Base-by-base conservation (phyloP, 2,329 filamentous ascomycete genomes). In the Fusarium sp. region DNA sequence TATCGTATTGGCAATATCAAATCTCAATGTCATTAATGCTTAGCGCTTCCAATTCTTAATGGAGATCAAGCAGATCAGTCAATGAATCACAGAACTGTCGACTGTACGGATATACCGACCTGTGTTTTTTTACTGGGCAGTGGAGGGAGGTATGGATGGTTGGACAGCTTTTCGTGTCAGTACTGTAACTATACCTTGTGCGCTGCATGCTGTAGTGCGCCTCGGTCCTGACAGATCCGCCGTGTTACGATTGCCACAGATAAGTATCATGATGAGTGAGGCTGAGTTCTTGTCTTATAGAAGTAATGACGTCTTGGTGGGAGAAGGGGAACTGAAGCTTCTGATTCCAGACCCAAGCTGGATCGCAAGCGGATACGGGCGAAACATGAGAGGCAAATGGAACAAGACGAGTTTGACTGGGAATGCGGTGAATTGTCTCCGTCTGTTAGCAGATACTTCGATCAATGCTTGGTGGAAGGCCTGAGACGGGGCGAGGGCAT, bases 361-460 rank as follows among this genome's bases (percentile, higher is more conserved):
- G 51, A 69, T 62, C 39, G 31, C 43, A 23, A 62, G 45, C 23
- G 64, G 61, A 64, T 55, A 58, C 65, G 56, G 52, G 54, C 56
- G 58, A 72, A 69, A 65, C 56, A 69, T 41, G 31, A 51, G 49
- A 64, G 66, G 65, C 48, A 67, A 65, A 72, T 63, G 61, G 67
- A 54, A 67, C 63, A 62, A 70, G 65, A 73, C 68, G 72, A 62
- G 45, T 52, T 58, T 60, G 58, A 62, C 65, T 48, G 56, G 71
- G 71, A 65, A 63, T 49, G 26, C 62, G 25, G 50, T 53, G 31
- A 62, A 69, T 63, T 50, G 52, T 51, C 45, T 58, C 64, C 62
- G 42, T 48, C 25, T 71, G 72, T 51, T 74, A 75, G 58, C 12
- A 42, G 42, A 25, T 66, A 70, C 69, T 59, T 72, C n/a, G 26